A percentile compares a stretch with the other conserved stretches of the same genome.
These are phyloP conservation scores for Pythium oligandrum DNA, from an alignment of 352 stramenopile species.

Conservation along the genomic window DNA sequence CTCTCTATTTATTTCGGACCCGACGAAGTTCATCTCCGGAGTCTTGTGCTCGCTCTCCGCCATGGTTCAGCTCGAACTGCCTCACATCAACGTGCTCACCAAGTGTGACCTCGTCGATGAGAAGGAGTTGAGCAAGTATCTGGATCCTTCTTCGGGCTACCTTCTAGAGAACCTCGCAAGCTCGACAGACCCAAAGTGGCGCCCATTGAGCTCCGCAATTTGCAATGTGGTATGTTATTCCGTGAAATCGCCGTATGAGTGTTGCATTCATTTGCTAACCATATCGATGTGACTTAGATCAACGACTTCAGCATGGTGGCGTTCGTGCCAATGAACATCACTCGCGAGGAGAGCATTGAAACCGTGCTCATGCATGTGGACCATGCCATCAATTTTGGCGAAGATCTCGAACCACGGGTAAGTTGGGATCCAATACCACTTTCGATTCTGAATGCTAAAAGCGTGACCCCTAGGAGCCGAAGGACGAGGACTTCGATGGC, in stretches of 20 bases:
- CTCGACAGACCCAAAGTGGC: constrained; percentile 79
- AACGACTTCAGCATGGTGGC: constrained; percentile 97
- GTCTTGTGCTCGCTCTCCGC: constrained; percentile 95
- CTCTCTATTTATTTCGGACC: constrained; percentile 93
- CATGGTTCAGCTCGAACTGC: constrained; percentile 98
- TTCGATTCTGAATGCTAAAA: too few relatives aligned
- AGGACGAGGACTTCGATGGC: constrained; percentile 48
- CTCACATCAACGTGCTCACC: constrained; percentile 91
- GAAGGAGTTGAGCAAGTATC: constrained; percentile 84
- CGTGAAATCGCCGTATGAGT: background rate
- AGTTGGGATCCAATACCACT: background rate
- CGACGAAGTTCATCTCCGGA: constrained; percentile 98
- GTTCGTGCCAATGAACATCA: constrained; percentile 97
- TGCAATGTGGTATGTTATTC: constrained; percentile 75
- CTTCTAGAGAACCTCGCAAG: constrained; percentile 79
- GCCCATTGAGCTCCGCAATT: constrained; percentile 71
- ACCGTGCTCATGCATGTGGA: constrained; percentile 95
- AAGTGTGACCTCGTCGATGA: constrained; percentile 91
- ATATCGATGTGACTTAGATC: constrained; percentile 39
- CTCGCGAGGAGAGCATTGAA: constrained; percentile 95
- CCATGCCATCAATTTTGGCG: constrained; percentile 96
- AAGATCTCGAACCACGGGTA: constrained; percentile 91
- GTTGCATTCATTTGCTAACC: constrained; percentile 5
- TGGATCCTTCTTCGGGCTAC: constrained; percentile 81
- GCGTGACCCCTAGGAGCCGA: constrained; percentile 44